Percentiles rank a stretch among this genome's conserved stretches.
Evolutionary conservation across 2,329 filamentous ascomycete species (phyloP).

Genomic region (Leptographium lundbergii): DNA sequence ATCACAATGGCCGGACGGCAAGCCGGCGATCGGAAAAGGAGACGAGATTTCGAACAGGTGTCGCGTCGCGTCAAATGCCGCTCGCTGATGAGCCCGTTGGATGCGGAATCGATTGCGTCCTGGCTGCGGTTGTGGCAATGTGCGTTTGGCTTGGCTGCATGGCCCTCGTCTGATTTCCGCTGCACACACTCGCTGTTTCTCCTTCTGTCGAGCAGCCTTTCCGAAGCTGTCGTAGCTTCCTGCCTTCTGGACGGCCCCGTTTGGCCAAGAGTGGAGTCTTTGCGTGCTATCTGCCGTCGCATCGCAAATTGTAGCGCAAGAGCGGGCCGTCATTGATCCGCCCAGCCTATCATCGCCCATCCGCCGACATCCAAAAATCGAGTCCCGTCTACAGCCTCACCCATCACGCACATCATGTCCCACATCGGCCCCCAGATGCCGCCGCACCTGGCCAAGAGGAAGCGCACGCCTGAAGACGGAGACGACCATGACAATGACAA

Average conservation of each 20-base stretch:
- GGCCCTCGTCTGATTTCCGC: neutral
- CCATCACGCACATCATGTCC: constrained; percentile 34
- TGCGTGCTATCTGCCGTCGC: neutral
- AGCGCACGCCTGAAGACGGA: constrained; percentile 37
- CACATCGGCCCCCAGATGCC: constrained; percentile 60
- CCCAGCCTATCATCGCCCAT: too few relatives aligned
- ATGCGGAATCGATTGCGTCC: neutral
- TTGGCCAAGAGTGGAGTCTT: neutral
- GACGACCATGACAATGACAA: constrained; percentile 20
- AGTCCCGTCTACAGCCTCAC: too few relatives aligned
- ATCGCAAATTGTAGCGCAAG: neutral
- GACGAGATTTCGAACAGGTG: neutral
- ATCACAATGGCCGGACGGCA: neutral
- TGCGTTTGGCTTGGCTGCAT: neutral
- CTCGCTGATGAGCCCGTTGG: neutral
- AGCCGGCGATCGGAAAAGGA: neutral
- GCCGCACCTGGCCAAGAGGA: constrained; percentile 51
- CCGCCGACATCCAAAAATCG: too few relatives aligned
- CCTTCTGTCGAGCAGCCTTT: constrained; percentile 1
- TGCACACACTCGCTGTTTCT: neutral
- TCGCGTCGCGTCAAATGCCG: neutral
- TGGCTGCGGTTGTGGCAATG: neutral
- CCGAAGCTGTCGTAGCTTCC: constrained; percentile 9
- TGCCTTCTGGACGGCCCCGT: neutral
- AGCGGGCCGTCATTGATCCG: constrained; percentile 8